These are phyloP conservation scores for Suhomyces bribrorum DNA, from an alignment of 1,139 yeast species.

Conservation along the genomic window DNA sequence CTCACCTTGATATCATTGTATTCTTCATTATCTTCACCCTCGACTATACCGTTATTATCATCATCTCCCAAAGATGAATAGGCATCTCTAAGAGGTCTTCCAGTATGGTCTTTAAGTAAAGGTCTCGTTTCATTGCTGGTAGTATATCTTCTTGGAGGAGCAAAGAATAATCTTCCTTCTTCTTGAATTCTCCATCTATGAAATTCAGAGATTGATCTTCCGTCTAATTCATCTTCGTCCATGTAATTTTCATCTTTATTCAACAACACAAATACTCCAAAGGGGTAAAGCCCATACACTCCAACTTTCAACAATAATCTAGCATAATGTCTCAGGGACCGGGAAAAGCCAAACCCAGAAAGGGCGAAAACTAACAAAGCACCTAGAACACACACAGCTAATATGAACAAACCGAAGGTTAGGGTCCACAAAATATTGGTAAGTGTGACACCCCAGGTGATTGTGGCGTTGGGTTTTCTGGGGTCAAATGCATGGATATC, in stretches of 20 bases:
- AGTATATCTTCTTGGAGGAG: slow-evolving; percentile 58
- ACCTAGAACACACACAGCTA: slow-evolving; percentile 51
- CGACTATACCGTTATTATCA: slow-evolving; percentile 14
- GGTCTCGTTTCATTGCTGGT: slow-evolving; percentile 38
- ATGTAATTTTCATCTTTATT: slow-evolving; percentile 78
- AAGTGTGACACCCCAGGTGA: slow-evolving; percentile 63
- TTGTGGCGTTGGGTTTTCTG: slow-evolving; percentile 50
- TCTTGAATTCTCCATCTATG: slow-evolving; percentile 86
- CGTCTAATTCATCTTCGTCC: slow-evolving; percentile 86
- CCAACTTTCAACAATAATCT: slow-evolving; percentile 64
- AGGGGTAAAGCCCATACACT: slow-evolving; percentile 73
- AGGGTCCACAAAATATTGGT: slow-evolving; percentile 79
- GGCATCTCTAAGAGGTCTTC: slow-evolving; percentile 44
- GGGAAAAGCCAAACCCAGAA: slow-evolving; percentile 48
- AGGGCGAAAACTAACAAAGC: slow-evolving; percentile 44
- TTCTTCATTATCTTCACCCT: slow-evolving; percentile 32
- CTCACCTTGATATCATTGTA: slow-evolving; percentile 51
- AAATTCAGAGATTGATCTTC: slow-evolving; percentile 81
- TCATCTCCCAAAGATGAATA: slow-evolving; percentile 33
- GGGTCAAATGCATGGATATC: slow-evolving; percentile 81
- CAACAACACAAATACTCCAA: slow-evolving; percentile 85
- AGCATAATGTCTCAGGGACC: slow-evolving; percentile 55
- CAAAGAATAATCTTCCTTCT: slow-evolving; percentile 69
- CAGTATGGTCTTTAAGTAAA: slow-evolving; percentile 46
- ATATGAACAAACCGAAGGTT: slow-evolving; percentile 68